These are phyloP conservation scores for Clarireedia sp. DNA, from an alignment of 2,329 filamentous ascomycete genomes.

Conservation along the genomic window DNA sequence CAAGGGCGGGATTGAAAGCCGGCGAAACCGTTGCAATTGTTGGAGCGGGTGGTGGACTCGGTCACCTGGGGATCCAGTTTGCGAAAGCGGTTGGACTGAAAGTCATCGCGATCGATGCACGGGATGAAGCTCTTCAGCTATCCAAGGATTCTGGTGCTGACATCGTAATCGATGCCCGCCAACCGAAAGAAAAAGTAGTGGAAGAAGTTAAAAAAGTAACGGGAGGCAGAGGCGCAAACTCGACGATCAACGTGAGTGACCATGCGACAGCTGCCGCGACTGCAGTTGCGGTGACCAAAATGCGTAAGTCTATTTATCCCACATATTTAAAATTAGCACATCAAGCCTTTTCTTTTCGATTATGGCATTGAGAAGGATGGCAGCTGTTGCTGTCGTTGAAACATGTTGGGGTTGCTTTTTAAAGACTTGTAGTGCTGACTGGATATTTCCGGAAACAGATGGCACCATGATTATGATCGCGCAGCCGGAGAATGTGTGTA, in stretches of 20 bases:
- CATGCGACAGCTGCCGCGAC: constrained; percentile 40
- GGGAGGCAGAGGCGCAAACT: constrained; percentile 41
- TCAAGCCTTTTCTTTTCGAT: neutral
- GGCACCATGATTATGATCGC: constrained; percentile 51
- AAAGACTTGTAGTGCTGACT: neutral
- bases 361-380: constrained; percentile 1
- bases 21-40: constrained; percentile 38
- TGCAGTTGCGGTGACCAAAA: constrained; percentile 48
- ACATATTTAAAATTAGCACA: neutral
- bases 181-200: constrained; percentile 40
- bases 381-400: neutral
- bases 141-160: constrained; percentile 41
- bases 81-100: constrained; percentile 42
- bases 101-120: constrained; percentile 38
- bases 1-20: constrained; percentile 26
- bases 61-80: constrained; percentile 44
- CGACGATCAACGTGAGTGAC: constrained; percentile 47
- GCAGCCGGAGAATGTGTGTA: constrained; percentile 35
- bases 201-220: constrained; percentile 41
- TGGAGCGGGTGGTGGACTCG: constrained; percentile 43
- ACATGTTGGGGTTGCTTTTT: neutral
- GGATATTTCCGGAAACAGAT: constrained; percentile 6
- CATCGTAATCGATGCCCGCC: constrained; percentile 43
- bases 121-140: constrained; percentile 44
- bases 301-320: constrained; percentile 33